Conservation (phyloP, 306 rosid species). For the Cucurbita moschata region DNA sequence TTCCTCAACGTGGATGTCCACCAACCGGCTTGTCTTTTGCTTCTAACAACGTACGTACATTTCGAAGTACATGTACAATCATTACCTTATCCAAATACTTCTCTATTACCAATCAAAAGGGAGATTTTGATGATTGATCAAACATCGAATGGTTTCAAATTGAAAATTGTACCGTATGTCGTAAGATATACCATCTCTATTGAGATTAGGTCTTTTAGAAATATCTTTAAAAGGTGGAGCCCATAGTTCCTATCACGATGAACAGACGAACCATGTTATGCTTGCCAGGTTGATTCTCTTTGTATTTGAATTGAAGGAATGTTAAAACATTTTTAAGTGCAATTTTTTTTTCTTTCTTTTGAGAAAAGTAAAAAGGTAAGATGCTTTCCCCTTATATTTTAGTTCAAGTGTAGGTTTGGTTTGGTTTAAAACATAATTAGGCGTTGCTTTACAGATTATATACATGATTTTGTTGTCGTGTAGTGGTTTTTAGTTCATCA, state of each 20-base stretch:
- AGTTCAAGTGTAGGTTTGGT: background rate
- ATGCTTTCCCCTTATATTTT: background rate
- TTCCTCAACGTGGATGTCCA: background rate
- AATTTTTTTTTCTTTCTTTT: background rate
- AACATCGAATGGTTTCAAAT: background rate
- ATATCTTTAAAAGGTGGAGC: too few species aligned
- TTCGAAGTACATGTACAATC: background rate
- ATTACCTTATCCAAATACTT: background rate
- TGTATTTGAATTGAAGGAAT: background rate
- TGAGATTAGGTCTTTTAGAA: too few species aligned
- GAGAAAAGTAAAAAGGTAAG: background rate
- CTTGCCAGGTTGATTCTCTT: background rate
- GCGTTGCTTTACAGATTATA: background rate
- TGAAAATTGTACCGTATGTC: background rate
- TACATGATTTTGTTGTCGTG: background rate
- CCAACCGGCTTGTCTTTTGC: too few species aligned
- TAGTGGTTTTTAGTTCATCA: background rate
- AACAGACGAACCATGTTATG: constrained; percentile 2
- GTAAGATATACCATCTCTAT: too few species aligned
- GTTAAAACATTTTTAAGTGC: background rate
- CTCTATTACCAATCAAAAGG: background rate
- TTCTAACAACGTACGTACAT: background rate
- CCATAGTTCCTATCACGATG: background rate
- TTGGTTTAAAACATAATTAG: background rate
- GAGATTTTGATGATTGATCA: background rate